These are phyloP conservation scores for Geotrichum cucujoidarum DNA, from an alignment of 1,139 yeast species.

Conservation along the genomic window DNA sequence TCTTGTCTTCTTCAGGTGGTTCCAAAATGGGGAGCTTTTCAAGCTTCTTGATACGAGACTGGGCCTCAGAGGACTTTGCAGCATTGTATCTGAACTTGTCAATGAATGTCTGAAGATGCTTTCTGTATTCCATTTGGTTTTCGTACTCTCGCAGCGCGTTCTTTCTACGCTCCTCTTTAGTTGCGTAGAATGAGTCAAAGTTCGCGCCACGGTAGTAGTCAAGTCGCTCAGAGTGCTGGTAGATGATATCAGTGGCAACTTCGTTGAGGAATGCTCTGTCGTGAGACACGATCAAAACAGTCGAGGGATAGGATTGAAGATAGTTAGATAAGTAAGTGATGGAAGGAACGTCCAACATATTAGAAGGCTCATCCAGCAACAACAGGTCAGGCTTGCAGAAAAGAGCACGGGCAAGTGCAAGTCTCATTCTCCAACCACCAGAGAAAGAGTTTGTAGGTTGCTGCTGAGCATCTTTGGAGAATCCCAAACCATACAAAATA, in stretches of 20 bases:
- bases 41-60: constrained; percentile 91
- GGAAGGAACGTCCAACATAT: constrained; percentile 99
- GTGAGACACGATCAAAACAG: constrained; percentile 93
- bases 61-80: constrained; percentile 95
- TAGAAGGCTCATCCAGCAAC: constrained; percentile 94
- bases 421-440: constrained; percentile 99
- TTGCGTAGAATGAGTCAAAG: constrained; percentile 86
- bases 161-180: constrained; percentile 92
- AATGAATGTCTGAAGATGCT: constrained; percentile 87
- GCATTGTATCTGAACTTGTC: constrained; percentile 97
- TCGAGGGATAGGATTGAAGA: constrained; percentile 82
- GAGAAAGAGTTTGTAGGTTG: constrained; percentile 85
- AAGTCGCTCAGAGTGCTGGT: constrained; percentile 93
- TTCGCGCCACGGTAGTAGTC: constrained; percentile 94
- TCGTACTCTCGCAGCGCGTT: constrained; percentile 93
- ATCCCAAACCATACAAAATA: constrained; percentile 88
- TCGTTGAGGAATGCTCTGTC: constrained; percentile 95
- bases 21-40: constrained; percentile 90
- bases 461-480: constrained; percentile 79
- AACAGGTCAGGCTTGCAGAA: constrained; percentile 94
- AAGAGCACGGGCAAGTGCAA: constrained; percentile 94
- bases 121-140: constrained; percentile 91
- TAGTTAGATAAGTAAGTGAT: constrained; percentile 88
- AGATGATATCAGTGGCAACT: constrained; percentile 95
- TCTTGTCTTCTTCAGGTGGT: constrained; percentile 90